Evolutionary conservation across 139 green algal genomes (phyloP).

Genomic region (Monoraphidium neglectum): DNA sequence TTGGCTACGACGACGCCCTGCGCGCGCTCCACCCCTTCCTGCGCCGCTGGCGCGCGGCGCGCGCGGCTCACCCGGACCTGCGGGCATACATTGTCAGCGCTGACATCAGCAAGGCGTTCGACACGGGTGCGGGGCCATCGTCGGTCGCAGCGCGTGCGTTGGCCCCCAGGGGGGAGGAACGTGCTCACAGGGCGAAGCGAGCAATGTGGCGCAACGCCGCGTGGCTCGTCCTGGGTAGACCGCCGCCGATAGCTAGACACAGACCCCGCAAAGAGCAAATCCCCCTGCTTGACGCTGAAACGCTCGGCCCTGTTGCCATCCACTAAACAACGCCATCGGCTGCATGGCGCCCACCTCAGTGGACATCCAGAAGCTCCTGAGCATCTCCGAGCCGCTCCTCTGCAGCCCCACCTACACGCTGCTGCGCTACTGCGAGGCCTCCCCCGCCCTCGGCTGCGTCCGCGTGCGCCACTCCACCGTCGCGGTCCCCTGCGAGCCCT

Average conservation of each 20-base stretch:
- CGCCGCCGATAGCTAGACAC: too few species aligned
- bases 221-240: too few species aligned
- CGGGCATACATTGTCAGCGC: conserved; percentile 68
- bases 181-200: too few species aligned
- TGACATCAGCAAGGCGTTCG: conserved; percentile 83
- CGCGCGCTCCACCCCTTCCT: conserved; percentile 49
- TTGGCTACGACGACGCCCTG: conserved; percentile 78
- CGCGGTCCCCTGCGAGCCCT: conserved; percentile 3
- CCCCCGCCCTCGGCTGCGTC: conserved; percentile 47
- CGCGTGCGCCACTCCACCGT: conserved; percentile 23
- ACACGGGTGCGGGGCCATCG: conserved; percentile 55
- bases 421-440: conserved; percentile 55
- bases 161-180: too few species aligned
- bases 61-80: conserved; percentile 4
- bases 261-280: too few species aligned
- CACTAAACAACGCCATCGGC: too few species aligned
- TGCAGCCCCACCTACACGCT: conserved; percentile 51
- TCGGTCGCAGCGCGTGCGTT: too few species aligned
- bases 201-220: too few species aligned
- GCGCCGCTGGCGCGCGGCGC: conserved; percentile 40
- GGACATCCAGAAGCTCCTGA: conserved; percentile 46
- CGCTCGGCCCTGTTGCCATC: too few species aligned
- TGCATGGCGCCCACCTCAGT: too few species aligned
- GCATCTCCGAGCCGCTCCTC: conserved; percentile 57
- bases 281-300: too few species aligned